phyloP scores from a whole-genome alignment of 768 basidiomycete species.

The Crassisporium funariophilum region DNA sequence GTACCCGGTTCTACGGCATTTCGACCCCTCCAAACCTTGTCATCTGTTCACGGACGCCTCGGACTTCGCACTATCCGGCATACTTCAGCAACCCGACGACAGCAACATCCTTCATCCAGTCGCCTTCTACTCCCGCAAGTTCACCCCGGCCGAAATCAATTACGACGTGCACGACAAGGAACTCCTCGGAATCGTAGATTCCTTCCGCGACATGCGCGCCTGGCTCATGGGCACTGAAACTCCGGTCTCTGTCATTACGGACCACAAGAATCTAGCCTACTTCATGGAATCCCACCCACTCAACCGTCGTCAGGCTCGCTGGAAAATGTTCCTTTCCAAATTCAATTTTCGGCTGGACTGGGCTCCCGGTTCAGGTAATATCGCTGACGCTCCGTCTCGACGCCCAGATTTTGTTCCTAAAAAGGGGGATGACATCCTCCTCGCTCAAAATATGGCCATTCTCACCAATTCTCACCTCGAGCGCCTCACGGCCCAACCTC shows the following conservation, averaged over 20 bases:
- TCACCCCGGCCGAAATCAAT: constrained; percentile 39
- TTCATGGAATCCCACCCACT: constrained; percentile 39
- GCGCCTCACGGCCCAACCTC: constrained; percentile 25
- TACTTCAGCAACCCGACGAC: constrained; percentile 27
- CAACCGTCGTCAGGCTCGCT: constrained; percentile 45
- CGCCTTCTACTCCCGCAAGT: constrained; percentile 35
- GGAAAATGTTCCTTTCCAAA: constrained; percentile 31
- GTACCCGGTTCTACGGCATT: constrained; percentile 22
- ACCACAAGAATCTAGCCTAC: constrained; percentile 45
- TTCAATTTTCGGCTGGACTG: neutral
- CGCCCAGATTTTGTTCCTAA: constrained; percentile 22
- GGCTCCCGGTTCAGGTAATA: constrained; percentile 9
- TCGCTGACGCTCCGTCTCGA: constrained; percentile 27
- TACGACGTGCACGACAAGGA: constrained; percentile 56
- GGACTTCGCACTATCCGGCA: constrained; percentile 27
- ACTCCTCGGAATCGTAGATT: constrained; percentile 42
- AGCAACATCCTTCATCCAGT: constrained; percentile 35
- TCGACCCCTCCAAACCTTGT: constrained; percentile 12
- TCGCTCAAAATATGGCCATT: constrained; percentile 27
- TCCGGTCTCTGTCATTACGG: constrained; percentile 12
- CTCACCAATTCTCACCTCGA: constrained; percentile 28
- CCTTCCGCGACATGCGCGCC: constrained; percentile 5
- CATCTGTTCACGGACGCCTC: constrained; percentile 32
- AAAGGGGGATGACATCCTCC: constrained; percentile 26
- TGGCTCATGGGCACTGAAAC: constrained; percentile 2